These are phyloP conservation scores for Arabidopsis lyrata DNA, from an alignment of 441 rosid species.

Conservation along the genomic window DNA sequence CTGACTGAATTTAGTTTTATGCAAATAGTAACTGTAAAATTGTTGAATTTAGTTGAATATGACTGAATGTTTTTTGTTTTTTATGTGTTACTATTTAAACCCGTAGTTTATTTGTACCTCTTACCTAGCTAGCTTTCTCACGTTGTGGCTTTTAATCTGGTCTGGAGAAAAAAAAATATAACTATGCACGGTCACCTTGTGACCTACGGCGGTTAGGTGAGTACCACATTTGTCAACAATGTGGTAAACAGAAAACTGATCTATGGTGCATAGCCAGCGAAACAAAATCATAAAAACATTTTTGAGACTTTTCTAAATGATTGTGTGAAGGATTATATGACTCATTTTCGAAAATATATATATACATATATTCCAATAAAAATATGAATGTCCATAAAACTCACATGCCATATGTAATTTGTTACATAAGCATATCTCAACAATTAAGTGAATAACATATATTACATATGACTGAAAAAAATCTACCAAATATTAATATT, in stretches of 20 bases:
- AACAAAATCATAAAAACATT: background rate
- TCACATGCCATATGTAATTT: constrained; percentile 23
- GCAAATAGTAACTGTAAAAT: no score
- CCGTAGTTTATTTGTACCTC: no score
- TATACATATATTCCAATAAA: background rate
- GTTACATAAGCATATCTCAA: constrained; percentile 12
- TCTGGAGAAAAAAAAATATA: background rate
- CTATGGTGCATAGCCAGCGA: background rate
- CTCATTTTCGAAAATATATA: background rate
- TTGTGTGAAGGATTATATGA: background rate
- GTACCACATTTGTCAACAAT: background rate
- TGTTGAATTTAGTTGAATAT: no score
- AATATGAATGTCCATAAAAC: background rate
- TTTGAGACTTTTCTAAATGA: background rate
- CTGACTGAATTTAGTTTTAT: no score
- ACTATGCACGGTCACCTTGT: background rate
- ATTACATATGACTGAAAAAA: constrained; percentile 9
- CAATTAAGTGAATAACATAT: background rate
- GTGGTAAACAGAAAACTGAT: background rate
- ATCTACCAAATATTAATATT: background rate
- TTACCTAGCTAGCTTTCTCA: background rate
- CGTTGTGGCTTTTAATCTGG: background rate
- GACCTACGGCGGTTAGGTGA: background rate
- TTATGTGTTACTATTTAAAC: no score
- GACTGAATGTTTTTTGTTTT: no score